These are phyloP conservation scores for Trametes meyenii DNA, from an alignment of 768 basidiomycete species.

Conservation along the genomic window DNA sequence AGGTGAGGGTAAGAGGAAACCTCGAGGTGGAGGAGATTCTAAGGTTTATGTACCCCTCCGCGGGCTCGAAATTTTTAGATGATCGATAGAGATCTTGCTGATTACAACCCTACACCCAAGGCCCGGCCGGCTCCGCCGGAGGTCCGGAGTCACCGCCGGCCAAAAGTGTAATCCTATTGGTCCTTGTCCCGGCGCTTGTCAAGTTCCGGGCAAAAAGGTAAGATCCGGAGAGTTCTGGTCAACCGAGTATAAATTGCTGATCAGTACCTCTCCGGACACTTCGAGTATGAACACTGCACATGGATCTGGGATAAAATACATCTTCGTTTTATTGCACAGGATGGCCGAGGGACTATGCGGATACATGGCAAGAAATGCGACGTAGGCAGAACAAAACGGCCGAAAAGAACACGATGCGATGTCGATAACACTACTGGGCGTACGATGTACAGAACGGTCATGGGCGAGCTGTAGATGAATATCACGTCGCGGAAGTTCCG, in stretches of 20 bases:
- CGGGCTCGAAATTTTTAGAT: conserved; percentile 34
- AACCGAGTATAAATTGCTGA: background rate
- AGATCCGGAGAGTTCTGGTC: conserved; percentile 10
- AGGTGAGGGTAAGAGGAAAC: conserved; percentile 42
- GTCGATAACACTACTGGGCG: conserved; percentile 21
- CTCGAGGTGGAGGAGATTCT: conserved; percentile 31
- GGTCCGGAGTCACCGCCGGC: conserved; percentile 24
- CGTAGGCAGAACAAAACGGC: conserved; percentile 8
- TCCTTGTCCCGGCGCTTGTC: background rate
- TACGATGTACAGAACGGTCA: conserved; percentile 21
- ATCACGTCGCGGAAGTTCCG: conserved; percentile 17
- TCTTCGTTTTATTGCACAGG: conserved; percentile 18
- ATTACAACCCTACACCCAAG: conserved; percentile 26
- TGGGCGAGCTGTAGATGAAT: conserved; percentile 21
- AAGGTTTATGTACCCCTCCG: conserved; percentile 37
- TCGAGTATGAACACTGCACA: background rate
- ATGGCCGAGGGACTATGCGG: conserved; percentile 3
- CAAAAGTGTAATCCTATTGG: background rate
- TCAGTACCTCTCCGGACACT: background rate
- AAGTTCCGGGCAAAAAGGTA: conserved; percentile 8
- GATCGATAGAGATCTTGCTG: conserved; percentile 34
- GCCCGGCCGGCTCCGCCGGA: conserved; percentile 28
- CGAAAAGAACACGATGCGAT: conserved; percentile 18
- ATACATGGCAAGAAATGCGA: conserved; percentile 17
- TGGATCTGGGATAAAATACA: conserved; percentile 12